Evolutionary conservation across 352 stramenopile genomes (phyloP).

Genomic region (Thalassiosira oceanica): DNA sequence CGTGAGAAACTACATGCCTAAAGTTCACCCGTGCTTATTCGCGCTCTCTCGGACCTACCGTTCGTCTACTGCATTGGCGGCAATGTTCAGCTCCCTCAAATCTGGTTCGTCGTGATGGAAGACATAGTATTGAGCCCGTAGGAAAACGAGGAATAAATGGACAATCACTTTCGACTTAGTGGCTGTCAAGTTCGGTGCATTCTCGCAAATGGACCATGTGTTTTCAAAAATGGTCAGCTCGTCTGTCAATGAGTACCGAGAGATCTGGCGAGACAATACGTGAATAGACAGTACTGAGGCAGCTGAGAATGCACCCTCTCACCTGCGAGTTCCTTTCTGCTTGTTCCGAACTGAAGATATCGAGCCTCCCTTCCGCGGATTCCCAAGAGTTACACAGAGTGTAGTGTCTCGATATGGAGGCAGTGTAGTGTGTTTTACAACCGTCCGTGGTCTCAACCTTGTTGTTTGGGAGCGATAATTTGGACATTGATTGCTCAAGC

Average conservation of each 20-base stretch:
- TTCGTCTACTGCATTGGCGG: too few species aligned
- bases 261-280: constrained; percentile 57
- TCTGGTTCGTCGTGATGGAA: constrained; percentile 75
- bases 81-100: constrained; percentile 60
- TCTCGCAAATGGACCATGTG: constrained; percentile 69
- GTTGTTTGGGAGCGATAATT: too few species aligned
- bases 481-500: constrained; percentile 60
- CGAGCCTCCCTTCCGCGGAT: constrained; percentile 37
- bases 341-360: constrained; percentile 48
- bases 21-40: too few species aligned
- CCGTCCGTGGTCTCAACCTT: background rate
- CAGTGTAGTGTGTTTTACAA: constrained; percentile 10
- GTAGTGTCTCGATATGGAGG: constrained; percentile 45
- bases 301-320: too few species aligned
- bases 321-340: constrained; percentile 37
- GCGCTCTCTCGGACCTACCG: too few species aligned
- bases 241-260: constrained; percentile 58
- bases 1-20: too few species aligned
- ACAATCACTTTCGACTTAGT: constrained; percentile 76
- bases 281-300: too few species aligned
- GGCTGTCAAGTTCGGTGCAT: constrained; percentile 56
- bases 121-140: constrained; percentile 72
- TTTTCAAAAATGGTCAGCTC: constrained; percentile 61
- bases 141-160: constrained; percentile 78
- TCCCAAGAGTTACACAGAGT: constrained; percentile 61